Evolutionary conservation across 805 yeast genomes (phyloP), one percentile per base, ranked within the genome.

Genomic region (Priceomyces fermenticarens): DNA sequence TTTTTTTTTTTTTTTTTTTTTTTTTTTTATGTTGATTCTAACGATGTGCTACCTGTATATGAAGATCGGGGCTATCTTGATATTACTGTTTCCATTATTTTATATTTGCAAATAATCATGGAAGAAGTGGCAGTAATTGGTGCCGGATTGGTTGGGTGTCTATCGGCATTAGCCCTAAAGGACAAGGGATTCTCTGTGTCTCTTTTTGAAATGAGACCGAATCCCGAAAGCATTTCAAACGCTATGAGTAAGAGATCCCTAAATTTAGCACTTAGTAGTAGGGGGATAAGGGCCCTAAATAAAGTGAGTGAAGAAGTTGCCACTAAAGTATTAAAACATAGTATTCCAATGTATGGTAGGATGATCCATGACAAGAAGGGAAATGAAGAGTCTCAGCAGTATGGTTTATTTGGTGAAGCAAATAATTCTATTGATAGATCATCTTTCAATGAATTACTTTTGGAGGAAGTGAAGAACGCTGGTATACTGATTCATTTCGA

Each of bases 131-230:
- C 78, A 1, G 72, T 90, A 23, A 77, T 90, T 12, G 97, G 97
- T 1, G 96, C 93, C 1, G 97, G 97, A 0, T 77, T 87, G 4
- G 97, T 90, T 2, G 97, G 97, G 0, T 77, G 93, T 40, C 67
- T 88, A 4, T 77, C 90, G 0, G 93, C 96, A 0, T 60, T 90
- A n/a, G 93, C 91, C 0, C 74, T 90, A 30, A 78, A 83, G 3
- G 72, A 80, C 41, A 72, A 78, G 40, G 96, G 96, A 9, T 84
- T 77, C 60, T 44, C 74, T 1, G 97, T 90, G 14, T 73, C 81
- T 0, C 55, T 90, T 3, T 85, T 77, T 48, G 97, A 90, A 49
- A 64, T 78, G 30, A 73, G 97, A 30, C 47, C 59, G 1, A 96
- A 89, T 58, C 88, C 89, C 12, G 63, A 87, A 48, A 41, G 40